Conservation (phyloP, 2,329 filamentous ascomycete genomes). For the Fusarium sp. region DNA sequence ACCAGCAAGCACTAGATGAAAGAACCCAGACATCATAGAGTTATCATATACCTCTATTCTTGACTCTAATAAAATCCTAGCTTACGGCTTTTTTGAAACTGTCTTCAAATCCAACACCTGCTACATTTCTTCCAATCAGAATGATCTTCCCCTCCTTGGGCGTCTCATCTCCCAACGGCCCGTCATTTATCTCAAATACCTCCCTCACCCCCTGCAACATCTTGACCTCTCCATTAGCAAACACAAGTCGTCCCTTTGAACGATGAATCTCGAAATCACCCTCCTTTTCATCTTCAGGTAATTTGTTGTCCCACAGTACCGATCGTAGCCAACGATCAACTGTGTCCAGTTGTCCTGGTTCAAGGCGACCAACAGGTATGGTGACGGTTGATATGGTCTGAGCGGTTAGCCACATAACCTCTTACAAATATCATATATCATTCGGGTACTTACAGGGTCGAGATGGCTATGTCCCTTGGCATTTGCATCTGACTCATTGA, state of each 20-base stretch:
- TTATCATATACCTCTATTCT: neutral
- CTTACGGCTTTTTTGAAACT: constrained; percentile 54
- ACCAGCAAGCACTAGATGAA: neutral
- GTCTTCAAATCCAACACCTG: constrained; percentile 61
- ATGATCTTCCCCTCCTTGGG: constrained; percentile 67
- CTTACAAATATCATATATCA: neutral
- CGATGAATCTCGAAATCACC: constrained; percentile 83
- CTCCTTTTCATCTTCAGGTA: constrained; percentile 60
- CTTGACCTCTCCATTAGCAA: constrained; percentile 73
- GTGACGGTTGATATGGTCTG: constrained; percentile 88
- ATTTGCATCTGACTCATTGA: constrained; percentile 77
- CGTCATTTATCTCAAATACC: constrained; percentile 90
- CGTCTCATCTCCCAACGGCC: constrained; percentile 50
- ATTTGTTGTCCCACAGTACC: constrained; percentile 82
- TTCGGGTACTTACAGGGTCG: constrained; percentile 74
- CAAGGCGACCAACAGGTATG: constrained; percentile 73
- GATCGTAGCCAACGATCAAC: constrained; percentile 87
- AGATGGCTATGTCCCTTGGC: constrained; percentile 89
- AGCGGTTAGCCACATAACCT: constrained; percentile 25
- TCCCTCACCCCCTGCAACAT: constrained; percentile 93
- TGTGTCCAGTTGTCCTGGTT: constrained; percentile 65
- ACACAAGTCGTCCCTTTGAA: constrained; percentile 81
- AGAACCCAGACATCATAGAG: neutral
- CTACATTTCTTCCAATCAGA: constrained; percentile 70
- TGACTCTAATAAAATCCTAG: constrained; percentile 1